These are phyloP conservation scores for Plantago coronopus DNA, from an alignment of 305 asterid species.

Conservation along the genomic window DNA sequence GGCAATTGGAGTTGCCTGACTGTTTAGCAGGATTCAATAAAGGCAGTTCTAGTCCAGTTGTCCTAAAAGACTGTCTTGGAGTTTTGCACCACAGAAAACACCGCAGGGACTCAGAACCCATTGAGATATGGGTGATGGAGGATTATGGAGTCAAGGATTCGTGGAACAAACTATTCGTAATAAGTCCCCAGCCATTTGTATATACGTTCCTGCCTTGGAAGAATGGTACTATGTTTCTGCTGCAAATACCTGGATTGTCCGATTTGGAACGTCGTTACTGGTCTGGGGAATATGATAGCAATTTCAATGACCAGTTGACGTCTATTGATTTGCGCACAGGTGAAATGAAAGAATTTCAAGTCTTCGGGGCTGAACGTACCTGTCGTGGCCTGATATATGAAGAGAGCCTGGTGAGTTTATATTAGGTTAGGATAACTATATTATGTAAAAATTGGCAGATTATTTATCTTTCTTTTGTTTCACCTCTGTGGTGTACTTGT, in stretches of 20 bases:
- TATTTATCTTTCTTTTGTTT: too few relatives aligned
- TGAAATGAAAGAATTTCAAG: background rate
- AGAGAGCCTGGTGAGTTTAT: constrained; percentile 1
- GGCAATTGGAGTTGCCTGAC: background rate
- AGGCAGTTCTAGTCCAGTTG: background rate
- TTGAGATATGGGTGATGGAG: background rate
- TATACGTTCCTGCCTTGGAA: background rate
- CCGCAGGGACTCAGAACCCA: background rate
- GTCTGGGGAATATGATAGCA: background rate
- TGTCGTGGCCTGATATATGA: background rate
- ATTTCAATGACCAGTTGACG: background rate
- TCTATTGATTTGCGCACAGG: background rate
- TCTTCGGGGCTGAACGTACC: background rate
- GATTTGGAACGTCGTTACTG: too few relatives aligned
- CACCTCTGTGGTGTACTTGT: too few relatives aligned
- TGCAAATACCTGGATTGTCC: background rate
- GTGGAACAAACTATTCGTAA: constrained; percentile 1
- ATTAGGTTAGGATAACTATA: background rate
- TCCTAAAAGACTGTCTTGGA: background rate
- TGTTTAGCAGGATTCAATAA: background rate
- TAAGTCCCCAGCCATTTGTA: background rate
- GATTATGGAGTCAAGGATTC: constrained; percentile 1
- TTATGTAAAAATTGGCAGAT: too few relatives aligned
- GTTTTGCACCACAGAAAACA: background rate
- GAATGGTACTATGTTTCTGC: background rate